Evolutionary conservation across 2,329 filamentous ascomycete species (phyloP), one percentile per base, ranked within the genome.

Genomic region (Pseudovirgaria hyperparasitica): DNA sequence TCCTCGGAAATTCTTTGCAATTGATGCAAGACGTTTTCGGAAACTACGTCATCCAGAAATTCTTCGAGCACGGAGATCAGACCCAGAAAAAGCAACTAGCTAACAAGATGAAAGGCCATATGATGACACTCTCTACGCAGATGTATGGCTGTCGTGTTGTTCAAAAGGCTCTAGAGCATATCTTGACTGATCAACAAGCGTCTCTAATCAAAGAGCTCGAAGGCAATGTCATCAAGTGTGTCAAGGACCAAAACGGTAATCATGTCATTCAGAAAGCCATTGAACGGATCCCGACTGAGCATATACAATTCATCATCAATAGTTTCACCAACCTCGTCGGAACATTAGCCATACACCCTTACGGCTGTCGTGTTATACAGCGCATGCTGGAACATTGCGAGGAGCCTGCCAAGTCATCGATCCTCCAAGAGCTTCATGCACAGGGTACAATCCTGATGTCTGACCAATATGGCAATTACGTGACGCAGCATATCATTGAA

Each of bases 31-130:
- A 96, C 50, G 78, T 96, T 0, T 98, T 94, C 47, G 90, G 90
- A 28, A 98, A 98, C 53, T 98, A 96, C 47, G 90, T 98, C 19
- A 86, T 96, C 20, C 90, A 98, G 47, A 96, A 94, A 52, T 76
- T 96, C 48, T 94, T 96, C 36, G 87, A 96, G 50, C 84, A 96
- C 50, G 87, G 90, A 20, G 92, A 84, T 40, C 86, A 93, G 54
- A 70, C 76, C 0, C 90, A 98, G 58, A 98, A 98, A 62, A 85
- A 78, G 53, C 67, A 80, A 3, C 57, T 98, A 22, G 85, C 84
- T 1, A 73, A 75, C 36, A 75, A 81, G 52, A 94, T 96, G 85
- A 82, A 78, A 50, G 80, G 80, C 5, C 81, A 86, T 45, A 74
- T 96, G 9, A 60, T 81, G 23, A 70, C 75, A 17, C 59, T 98